These are phyloP conservation scores for Leucocoprinus birnbaumii DNA, from an alignment of 768 basidiomycete species.

Conservation along the genomic window DNA sequence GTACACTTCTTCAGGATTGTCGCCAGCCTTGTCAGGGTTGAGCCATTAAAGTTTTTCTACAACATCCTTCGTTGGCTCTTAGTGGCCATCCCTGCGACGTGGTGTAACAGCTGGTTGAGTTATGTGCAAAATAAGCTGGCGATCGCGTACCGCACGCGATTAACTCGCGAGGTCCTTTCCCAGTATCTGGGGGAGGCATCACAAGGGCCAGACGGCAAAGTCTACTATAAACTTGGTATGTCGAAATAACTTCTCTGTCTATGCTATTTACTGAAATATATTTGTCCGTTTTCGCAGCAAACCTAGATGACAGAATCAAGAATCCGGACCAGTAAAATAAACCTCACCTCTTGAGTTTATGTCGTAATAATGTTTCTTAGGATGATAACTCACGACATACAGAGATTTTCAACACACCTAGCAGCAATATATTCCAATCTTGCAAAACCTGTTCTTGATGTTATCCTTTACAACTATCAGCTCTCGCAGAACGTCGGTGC, in stretches of 20 bases:
- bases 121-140: slow-evolving; percentile 93
- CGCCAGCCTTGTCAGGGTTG: slow-evolving; percentile 88
- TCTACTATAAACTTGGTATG: slow-evolving; percentile 91
- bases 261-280: not conserved
- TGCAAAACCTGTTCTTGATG: slow-evolving; percentile 90
- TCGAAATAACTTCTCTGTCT: slow-evolving; percentile 4
- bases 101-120: slow-evolving; percentile 90
- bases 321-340: slow-evolving; percentile 83
- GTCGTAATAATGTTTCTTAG: slow-evolving; percentile 33
- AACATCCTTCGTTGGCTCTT: slow-evolving; percentile 90
- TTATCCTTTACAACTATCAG: slow-evolving; percentile 94
- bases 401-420: slow-evolving; percentile 85
- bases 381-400: slow-evolving; percentile 96
- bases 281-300: slow-evolving; percentile 47
- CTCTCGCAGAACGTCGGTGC: slow-evolving; percentile 92
- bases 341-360: not conserved
- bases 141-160: slow-evolving; percentile 81
- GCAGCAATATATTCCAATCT: slow-evolving; percentile 94
- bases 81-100: slow-evolving; percentile 90
- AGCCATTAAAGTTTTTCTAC: slow-evolving; percentile 70
- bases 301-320: slow-evolving; percentile 93
- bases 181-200: slow-evolving; percentile 79
- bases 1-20: slow-evolving; percentile 64
- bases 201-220: slow-evolving; percentile 68
- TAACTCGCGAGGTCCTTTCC: slow-evolving; percentile 80